Conservation (phyloP, 2,329 filamentous ascomycete species). For the Trichoderma sp. region DNA sequence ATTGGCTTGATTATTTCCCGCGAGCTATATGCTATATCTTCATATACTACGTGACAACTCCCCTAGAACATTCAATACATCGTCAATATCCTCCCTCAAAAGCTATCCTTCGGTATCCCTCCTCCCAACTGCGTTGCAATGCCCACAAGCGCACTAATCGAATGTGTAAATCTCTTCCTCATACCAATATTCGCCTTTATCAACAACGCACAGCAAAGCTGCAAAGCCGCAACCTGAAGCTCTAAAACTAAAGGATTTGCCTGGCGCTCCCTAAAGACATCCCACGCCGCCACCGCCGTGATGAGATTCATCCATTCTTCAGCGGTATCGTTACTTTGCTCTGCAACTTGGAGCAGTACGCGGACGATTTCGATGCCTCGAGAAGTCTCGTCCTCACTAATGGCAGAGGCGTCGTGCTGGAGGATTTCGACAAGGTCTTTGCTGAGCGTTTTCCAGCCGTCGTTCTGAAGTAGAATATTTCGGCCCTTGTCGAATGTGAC, state of each 20-base stretch:
- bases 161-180: constrained; percentile 52
- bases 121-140: constrained; percentile 46
- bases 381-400: constrained; percentile 36
- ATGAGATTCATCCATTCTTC: constrained; percentile 61
- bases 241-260: constrained; percentile 41
- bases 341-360: constrained; percentile 54
- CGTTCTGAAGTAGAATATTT: constrained; percentile 49
- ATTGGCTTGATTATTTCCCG: not conserved
- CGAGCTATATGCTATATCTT: not conserved
- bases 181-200: constrained; percentile 47
- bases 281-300: constrained; percentile 52
- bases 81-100: constrained; percentile 47
- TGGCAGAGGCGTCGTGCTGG: constrained; percentile 31
- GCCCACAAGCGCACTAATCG: constrained; percentile 51
- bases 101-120: constrained; percentile 34
- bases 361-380: constrained; percentile 59
- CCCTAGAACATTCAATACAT: constrained; percentile 43
- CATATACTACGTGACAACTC: constrained; percentile 21
- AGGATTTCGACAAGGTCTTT: constrained; percentile 52
- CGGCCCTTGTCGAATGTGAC: constrained; percentile 50
- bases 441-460: constrained; percentile 57
- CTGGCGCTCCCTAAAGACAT: constrained; percentile 37
- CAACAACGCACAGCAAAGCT: constrained; percentile 57
- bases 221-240: constrained; percentile 54
- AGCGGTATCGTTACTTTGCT: constrained; percentile 46